phyloP scores from a whole-genome alignment of 768 basidiomycete species.

The Podaxis sp. region DNA sequence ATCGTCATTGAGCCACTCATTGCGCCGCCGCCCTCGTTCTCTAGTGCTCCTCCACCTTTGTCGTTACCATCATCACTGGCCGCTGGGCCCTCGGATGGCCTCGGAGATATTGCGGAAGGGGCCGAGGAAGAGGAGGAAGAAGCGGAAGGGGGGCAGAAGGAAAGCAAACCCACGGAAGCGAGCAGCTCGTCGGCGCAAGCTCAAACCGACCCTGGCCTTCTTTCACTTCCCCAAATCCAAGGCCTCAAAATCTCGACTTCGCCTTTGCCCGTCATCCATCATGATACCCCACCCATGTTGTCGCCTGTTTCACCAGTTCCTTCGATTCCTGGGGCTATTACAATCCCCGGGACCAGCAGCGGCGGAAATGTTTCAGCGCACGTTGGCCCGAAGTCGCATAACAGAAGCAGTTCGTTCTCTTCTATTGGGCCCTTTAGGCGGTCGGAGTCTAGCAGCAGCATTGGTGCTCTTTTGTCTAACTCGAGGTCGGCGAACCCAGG shows the following conservation, averaged over 20 bases:
- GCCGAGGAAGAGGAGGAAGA: conserved; percentile 55
- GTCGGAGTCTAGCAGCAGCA: conserved; percentile 29
- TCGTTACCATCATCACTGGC: conserved; percentile 37
- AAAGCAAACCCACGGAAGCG: conserved; percentile 12
- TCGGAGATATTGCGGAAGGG: conserved; percentile 66
- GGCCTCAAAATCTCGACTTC: conserved; percentile 56
- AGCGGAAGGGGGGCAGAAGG: conserved; percentile 15
- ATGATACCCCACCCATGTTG: conserved; percentile 23
- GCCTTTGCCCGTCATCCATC: conserved; percentile 26
- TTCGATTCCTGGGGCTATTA: conserved; percentile 20
- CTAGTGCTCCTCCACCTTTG: conserved; percentile 15
- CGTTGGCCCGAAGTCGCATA: conserved; percentile 4
- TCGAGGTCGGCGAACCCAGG: conserved; percentile 18
- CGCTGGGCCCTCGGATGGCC: conserved; percentile 31
- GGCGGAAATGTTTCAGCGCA: neutral
- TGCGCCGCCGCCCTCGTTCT: conserved; percentile 26
- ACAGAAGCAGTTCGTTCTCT: conserved; percentile 18
- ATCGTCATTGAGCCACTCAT: conserved; percentile 53
- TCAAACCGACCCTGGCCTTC: conserved; percentile 22
- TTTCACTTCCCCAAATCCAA: conserved; percentile 45
- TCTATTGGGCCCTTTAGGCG: conserved; percentile 34
- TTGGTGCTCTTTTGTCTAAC: conserved; percentile 18
- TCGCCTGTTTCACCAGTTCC: conserved; percentile 26
- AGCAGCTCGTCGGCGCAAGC: conserved; percentile 5
- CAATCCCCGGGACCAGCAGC: neutral